Conservation (phyloP, 148 eudicot species). For the Chenopodium album region DNA sequence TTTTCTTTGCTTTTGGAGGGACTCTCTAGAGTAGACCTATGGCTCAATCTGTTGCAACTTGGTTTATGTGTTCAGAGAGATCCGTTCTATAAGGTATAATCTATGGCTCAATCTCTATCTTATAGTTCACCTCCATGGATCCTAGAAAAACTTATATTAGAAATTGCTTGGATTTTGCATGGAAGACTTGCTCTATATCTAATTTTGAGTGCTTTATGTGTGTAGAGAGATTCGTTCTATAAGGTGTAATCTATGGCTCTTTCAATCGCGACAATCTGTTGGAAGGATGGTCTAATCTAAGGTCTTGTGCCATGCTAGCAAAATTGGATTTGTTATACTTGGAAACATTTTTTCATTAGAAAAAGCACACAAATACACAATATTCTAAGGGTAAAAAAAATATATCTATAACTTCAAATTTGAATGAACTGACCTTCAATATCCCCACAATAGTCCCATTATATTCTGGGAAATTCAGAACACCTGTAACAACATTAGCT, state of each 20-base stretch:
- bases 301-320: too few species aligned
- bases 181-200: not conserved
- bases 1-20: too few species aligned
- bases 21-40: too few species aligned
- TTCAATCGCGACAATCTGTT: not conserved
- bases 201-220: too few species aligned
- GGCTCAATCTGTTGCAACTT: not conserved
- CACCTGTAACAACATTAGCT: constrained; percentile 83
- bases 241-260: not conserved
- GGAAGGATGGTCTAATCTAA: too few species aligned
- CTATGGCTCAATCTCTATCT: not conserved
- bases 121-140: too few species aligned
- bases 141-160: too few species aligned
- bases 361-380: constrained; percentile 35
- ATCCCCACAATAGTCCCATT: constrained; percentile 87
- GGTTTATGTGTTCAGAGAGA: too few species aligned
- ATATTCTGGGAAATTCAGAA: constrained; percentile 65
- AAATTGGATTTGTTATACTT: not conserved
- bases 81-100: too few species aligned
- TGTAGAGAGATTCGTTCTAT: not conserved
- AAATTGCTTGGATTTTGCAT: too few species aligned
- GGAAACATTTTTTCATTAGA: constrained; percentile 39
- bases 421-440: constrained; percentile 69
- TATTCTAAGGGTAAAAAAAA: constrained; percentile 58
- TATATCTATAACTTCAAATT: constrained; percentile 46